Conservation (phyloP, 495 filamentous ascomycete genomes). For the Penicillium odoratum region DNA sequence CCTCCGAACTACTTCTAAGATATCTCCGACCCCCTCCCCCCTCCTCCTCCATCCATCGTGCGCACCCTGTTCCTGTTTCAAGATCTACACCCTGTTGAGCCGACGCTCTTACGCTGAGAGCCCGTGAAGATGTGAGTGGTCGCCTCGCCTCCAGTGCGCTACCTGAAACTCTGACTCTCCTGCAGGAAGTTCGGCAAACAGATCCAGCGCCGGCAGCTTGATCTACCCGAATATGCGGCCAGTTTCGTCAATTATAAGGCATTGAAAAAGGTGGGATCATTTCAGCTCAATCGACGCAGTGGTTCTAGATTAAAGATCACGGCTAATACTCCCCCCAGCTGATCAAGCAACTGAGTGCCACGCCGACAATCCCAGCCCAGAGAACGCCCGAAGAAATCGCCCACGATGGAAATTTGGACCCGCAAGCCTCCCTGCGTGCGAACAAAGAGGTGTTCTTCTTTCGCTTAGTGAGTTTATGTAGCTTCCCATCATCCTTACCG, state of each 20-base stretch:
- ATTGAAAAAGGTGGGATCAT: conserved; percentile 78
- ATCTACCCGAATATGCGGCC: conserved; percentile 97
- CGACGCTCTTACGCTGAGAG: conserved; percentile 21
- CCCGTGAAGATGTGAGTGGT: conserved; percentile 37
- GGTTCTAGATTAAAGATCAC: conserved; percentile 1
- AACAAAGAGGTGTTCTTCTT: conserved; percentile 99
- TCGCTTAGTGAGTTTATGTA: conserved; percentile 65
- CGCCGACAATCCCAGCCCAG: conserved; percentile 75
- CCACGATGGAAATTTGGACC: conserved; percentile 55
- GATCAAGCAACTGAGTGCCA: conserved; percentile 95
- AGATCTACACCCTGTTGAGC: conserved; percentile 13
- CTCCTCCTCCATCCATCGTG: conserved; percentile 1
- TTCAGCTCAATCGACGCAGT: not conserved
- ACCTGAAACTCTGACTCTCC: conserved; percentile 4
- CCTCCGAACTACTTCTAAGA: not conserved
- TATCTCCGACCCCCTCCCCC: not conserved
- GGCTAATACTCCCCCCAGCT: conserved; percentile 58
- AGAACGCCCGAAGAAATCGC: conserved; percentile 55
- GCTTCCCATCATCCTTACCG: not conserved
- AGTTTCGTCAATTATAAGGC: conserved; percentile 99
- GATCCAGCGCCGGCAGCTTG: conserved; percentile 96
- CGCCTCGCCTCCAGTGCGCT: not conserved
- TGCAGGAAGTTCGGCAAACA: conserved; percentile 99
- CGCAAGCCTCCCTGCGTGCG: conserved; percentile 90
- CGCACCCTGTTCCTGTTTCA: not conserved